Evolutionary conservation across 495 filamentous ascomycete species (phyloP).

Genomic region (Margaritispora aquatica): DNA sequence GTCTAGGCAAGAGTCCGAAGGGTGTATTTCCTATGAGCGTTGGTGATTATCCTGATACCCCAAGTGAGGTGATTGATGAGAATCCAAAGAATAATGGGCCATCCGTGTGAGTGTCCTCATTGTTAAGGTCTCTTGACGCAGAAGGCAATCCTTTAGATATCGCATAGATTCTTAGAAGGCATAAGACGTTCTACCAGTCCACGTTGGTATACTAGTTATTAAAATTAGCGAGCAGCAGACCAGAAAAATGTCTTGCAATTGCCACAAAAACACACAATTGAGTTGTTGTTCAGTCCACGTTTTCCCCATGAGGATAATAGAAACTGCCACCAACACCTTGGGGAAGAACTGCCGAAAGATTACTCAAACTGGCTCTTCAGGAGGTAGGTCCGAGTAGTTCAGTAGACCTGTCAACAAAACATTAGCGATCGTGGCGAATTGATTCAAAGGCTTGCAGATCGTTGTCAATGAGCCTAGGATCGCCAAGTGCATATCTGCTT

Average conservation of each 20-base stretch:
- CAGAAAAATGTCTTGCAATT: background rate
- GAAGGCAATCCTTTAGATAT: too few relatives aligned
- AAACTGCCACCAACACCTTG: background rate
- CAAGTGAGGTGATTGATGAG: slow-evolving; percentile 12
- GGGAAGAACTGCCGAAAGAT: background rate
- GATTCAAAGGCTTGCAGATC: background rate
- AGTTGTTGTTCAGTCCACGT: background rate
- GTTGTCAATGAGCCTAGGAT: background rate
- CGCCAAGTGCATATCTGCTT: background rate
- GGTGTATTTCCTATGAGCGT: slow-evolving; percentile 4
- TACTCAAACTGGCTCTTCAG: background rate
- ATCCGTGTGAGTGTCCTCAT: background rate
- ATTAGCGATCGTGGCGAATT: background rate
- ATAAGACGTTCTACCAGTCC: too few relatives aligned
- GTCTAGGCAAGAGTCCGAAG: slow-evolving; percentile 14
- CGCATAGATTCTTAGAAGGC: too few relatives aligned
- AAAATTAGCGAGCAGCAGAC: too few relatives aligned
- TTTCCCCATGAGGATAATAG: background rate
- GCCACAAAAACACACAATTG: background rate
- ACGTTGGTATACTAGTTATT: too few relatives aligned
- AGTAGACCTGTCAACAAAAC: background rate
- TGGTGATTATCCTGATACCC: slow-evolving; percentile 12
- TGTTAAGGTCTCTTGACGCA: too few relatives aligned
- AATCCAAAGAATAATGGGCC: slow-evolving; percentile 2
- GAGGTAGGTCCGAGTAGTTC: background rate